phyloP scores from a whole-genome alignment of 2,329 filamentous ascomycete species.

The Pyrenophora tritici-repentis region DNA sequence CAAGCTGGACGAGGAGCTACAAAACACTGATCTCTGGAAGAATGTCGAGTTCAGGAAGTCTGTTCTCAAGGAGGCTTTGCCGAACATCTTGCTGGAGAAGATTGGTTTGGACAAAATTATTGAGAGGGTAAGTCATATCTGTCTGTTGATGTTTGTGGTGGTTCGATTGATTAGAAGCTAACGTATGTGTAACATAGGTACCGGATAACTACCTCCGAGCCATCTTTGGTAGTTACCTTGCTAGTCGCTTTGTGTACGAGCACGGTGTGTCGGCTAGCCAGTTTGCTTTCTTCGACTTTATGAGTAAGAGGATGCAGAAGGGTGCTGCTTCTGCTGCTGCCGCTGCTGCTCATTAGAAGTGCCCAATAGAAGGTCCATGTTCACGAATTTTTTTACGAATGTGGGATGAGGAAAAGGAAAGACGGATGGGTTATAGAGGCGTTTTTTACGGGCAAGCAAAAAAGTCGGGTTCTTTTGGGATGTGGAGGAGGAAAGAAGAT shows the following conservation, averaged over 20 bases:
- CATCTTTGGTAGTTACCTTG: slow-evolving; percentile 95
- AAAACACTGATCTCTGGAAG: slow-evolving; percentile 89
- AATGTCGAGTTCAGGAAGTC: slow-evolving; percentile 76
- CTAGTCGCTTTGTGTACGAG: slow-evolving; percentile 94
- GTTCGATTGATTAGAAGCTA: too few species aligned
- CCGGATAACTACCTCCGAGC: slow-evolving; percentile 90
- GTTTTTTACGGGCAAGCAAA: slow-evolving; percentile 9
- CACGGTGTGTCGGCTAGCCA: slow-evolving; percentile 91
- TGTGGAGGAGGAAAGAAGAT: not conserved
- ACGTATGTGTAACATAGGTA: slow-evolving; percentile 56
- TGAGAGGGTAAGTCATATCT: slow-evolving; percentile 71
- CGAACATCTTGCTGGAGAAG: slow-evolving; percentile 80
- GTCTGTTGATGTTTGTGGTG: too few species aligned
- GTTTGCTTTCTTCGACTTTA: slow-evolving; percentile 97
- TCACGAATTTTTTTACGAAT: not conserved
- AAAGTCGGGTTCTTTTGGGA: slow-evolving; percentile 4
- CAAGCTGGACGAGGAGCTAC: slow-evolving; percentile 93
- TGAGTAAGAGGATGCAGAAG: slow-evolving; percentile 56
- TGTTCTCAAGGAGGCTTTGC: slow-evolving; percentile 84
- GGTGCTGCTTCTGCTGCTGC: slow-evolving; percentile 2
- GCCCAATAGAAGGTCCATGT: not conserved
- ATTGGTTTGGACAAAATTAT: slow-evolving; percentile 90
- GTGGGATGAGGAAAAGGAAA: not conserved
- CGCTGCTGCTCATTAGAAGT: slow-evolving; percentile 9
- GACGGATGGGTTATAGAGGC: not conserved